Evolutionary conservation across 78 protist species (phyloP).

Genomic region (Protostelium mycophagum): DNA sequence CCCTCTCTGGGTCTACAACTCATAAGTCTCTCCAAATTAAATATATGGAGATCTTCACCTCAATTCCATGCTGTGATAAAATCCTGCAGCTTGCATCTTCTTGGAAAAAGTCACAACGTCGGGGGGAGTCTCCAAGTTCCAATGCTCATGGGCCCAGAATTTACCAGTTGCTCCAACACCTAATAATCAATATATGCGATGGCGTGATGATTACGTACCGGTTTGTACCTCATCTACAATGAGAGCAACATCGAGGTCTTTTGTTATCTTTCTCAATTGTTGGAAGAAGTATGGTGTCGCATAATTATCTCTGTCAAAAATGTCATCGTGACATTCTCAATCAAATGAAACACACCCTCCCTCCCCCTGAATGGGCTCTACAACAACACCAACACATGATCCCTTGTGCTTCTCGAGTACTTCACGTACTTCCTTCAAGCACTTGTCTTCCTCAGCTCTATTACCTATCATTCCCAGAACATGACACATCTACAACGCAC

Average conservation of each 20-base stretch:
- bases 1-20: conserved; percentile 30
- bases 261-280: conserved; percentile 36
- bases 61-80: conserved; percentile 61
- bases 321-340: neutral
- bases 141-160: conserved; percentile 77
- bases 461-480: neutral
- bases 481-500: neutral
- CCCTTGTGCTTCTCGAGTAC: conserved; percentile 37
- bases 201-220: neutral
- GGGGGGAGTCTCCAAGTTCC: conserved; percentile 73
- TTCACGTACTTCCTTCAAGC: conserved; percentile 62
- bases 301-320: conserved; percentile 30
- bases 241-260: conserved; percentile 48
- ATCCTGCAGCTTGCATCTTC: conserved; percentile 72
- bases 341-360: conserved; percentile 36
- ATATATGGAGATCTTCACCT: neutral
- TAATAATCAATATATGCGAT: no score
- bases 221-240: conserved; percentile 84
- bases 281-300: conserved; percentile 75
- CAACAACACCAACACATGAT: conserved; percentile 67
- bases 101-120: conserved; percentile 85
- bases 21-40: neutral
- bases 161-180: conserved; percentile 79
- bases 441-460: conserved; percentile 57
- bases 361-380: conserved; percentile 82